phyloP scores from a whole-genome alignment of 176 grass and related monocot genomes.

The Zoysia pacifica region DNA sequence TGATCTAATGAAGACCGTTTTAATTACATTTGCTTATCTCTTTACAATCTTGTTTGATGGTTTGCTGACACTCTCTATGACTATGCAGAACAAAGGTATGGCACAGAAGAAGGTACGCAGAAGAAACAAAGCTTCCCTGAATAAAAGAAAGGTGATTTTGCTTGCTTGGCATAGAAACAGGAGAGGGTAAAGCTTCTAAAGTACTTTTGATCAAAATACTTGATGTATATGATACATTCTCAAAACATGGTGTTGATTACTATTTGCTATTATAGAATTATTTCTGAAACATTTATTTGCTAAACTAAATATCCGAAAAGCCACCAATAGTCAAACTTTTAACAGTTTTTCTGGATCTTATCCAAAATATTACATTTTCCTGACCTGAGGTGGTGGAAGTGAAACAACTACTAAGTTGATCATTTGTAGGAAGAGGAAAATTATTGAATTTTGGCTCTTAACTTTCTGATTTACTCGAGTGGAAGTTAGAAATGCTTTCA shows the following conservation, averaged over 20 bases:
- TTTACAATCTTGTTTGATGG: slow-evolving; percentile 22
- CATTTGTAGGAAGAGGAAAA: slow-evolving; percentile 21
- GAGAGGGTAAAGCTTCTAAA: slow-evolving; percentile 8
- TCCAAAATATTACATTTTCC: not conserved
- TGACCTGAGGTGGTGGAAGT: not conserved
- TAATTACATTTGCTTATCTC: slow-evolving; percentile 1
- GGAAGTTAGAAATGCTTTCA: not conserved
- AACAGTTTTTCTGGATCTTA: not conserved
- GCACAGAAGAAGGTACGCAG: slow-evolving; percentile 56
- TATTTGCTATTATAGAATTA: not conserved
- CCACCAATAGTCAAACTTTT: not conserved
- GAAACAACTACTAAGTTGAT: not conserved
- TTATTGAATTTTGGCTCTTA: not conserved
- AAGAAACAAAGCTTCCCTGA: slow-evolving; percentile 42
- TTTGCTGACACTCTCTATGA: not conserved
- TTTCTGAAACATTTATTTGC: not conserved
- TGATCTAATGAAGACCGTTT: slow-evolving; percentile 8
- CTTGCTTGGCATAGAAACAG: slow-evolving; percentile 5
- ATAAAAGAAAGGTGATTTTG: slow-evolving; percentile 68
- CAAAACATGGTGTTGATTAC: not conserved
- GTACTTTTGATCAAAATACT: not conserved
- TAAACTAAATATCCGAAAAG: not conserved
- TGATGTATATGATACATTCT: not conserved
- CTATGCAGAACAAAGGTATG: slow-evolving; percentile 54
- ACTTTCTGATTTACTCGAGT: not conserved